phyloP scores from a whole-genome alignment of 805 yeast genomes.

The Metschnikowia corniflorae region DNA sequence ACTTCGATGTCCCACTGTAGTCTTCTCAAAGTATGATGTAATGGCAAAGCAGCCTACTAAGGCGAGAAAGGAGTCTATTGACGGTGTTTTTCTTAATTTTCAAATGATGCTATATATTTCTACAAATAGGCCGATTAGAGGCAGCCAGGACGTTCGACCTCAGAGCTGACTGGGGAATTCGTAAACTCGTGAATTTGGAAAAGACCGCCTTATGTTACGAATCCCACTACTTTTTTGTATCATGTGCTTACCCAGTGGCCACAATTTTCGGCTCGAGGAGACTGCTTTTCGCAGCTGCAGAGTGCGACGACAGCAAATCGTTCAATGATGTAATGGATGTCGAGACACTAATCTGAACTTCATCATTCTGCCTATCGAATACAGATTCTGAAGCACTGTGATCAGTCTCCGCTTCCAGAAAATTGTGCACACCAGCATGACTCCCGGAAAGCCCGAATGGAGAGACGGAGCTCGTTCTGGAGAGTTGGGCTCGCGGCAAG shows the following conservation, averaged over 20 bases:
- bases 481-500: constrained; percentile 1
- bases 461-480: constrained; percentile 4
- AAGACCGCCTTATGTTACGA: too few relatives aligned
- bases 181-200: too few relatives aligned
- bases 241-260: constrained; percentile 1
- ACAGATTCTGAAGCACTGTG: constrained; percentile 39
- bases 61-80: too few relatives aligned
- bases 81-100: too few relatives aligned
- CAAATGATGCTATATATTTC: too few relatives aligned
- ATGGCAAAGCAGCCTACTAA: too few relatives aligned
- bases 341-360: constrained; percentile 26
- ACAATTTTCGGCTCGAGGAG: neutral
- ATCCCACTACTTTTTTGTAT: too few relatives aligned
- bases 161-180: constrained; percentile 4
- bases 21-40: too few relatives aligned
- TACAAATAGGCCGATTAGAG: constrained; percentile 8
- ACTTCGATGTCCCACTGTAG: too few relatives aligned
- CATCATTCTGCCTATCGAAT: constrained; percentile 28
- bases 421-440: constrained; percentile 1
- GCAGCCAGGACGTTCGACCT: constrained; percentile 10
- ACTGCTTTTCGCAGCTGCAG: constrained; percentile 1
- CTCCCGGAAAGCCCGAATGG: constrained; percentile 1
- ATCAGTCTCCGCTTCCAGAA: constrained; percentile 27
- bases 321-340: constrained; percentile 37
- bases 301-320: constrained; percentile 17